Conservation (phyloP, 192 early-diverging fungal genomes). For the Gigaspora rosea region DNA sequence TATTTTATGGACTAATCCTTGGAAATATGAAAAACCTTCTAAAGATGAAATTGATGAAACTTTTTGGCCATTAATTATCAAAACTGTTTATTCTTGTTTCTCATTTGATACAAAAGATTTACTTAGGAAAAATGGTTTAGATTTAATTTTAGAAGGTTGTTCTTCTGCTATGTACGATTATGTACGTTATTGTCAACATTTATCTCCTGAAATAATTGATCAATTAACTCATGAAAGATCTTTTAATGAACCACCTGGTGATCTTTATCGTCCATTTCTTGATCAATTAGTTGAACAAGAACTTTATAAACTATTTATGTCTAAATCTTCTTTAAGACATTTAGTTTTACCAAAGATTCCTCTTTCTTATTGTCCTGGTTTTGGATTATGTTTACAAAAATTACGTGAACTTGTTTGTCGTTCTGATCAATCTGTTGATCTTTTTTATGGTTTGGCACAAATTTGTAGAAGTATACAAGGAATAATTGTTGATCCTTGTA, state of each 20-base stretch:
- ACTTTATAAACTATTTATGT: conserved; percentile 8
- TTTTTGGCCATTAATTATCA: not conserved
- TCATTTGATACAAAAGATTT: not conserved
- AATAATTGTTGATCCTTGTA: not conserved
- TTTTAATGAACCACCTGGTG: not conserved
- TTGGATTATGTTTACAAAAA: not conserved
- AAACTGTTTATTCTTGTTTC: not conserved
- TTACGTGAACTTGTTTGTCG: not conserved
- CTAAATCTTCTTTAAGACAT: not conserved
- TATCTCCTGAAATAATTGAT: not conserved
- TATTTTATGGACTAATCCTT: not conserved
- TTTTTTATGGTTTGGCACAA: conserved; percentile 3
- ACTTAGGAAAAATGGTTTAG: not conserved
- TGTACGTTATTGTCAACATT: not conserved
- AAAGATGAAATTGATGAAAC: not conserved
- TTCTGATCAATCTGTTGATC: not conserved
- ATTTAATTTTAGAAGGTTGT: not conserved
- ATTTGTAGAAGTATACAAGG: not conserved
- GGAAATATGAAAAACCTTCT: not conserved
- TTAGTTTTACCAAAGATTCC: not conserved
- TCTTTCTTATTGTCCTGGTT: conserved; percentile 6
- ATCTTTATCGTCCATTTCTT: not conserved
- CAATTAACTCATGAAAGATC: not conserved
- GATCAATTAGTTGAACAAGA: conserved; percentile 15
- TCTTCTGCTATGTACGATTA: not conserved